Evolutionary conservation across 345 rosid genomes (phyloP).

Genomic region (Populus alba): DNA sequence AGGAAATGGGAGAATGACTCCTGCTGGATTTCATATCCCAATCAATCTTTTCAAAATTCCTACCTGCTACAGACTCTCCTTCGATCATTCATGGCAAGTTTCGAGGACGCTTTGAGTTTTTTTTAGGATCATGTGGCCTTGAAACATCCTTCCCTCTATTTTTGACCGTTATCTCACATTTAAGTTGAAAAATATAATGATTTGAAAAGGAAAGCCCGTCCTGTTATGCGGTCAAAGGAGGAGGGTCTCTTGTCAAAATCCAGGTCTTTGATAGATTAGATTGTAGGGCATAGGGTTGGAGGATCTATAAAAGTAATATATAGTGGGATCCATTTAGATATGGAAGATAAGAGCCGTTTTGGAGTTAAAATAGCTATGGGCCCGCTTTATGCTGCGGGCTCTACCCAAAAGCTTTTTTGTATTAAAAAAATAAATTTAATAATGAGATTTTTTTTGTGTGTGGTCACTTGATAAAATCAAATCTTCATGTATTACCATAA

Average conservation of each 20-base stretch:
- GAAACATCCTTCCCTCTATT: not conserved
- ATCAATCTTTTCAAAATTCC: constrained; percentile 24
- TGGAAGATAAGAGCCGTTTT: constrained; percentile 11
- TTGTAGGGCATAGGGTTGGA: not conserved
- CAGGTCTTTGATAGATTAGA: not conserved
- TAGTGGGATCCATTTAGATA: constrained; percentile 34
- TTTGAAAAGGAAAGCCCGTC: not conserved
- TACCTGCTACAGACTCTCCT: not conserved
- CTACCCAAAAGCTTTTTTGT: too few species aligned
- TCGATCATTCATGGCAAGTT: not conserved
- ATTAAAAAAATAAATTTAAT: too few species aligned
- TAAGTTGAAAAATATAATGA: not conserved
- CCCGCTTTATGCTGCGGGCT: too few species aligned
- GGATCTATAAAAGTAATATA: constrained; percentile 5
- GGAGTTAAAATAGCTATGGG: not conserved
- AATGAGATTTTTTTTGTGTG: too few species aligned
- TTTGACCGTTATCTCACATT: not conserved
- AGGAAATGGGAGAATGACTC: not conserved
- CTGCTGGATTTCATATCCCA: constrained; percentile 16
- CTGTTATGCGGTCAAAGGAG: not conserved
- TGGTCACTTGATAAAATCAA: too few species aligned
- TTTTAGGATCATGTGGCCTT: constrained; percentile 2
- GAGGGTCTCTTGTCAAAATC: not conserved
- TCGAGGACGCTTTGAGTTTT: not conserved
- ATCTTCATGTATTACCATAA: too few species aligned